Conservation (phyloP, 371 early-diverging fungal genomes). For the Enterospora canceri region DNA sequence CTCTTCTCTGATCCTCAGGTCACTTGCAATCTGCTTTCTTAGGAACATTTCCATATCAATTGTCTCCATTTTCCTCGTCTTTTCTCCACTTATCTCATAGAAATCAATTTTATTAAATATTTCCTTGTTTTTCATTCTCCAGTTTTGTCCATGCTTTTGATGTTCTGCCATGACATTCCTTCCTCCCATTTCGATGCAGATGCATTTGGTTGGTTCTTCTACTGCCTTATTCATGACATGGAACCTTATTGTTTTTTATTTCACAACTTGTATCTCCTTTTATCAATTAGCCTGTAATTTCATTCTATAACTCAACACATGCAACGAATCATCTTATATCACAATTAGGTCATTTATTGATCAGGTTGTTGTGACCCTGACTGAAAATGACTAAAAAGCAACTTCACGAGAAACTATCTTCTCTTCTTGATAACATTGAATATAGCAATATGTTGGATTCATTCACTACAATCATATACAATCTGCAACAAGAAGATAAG, state of each 20-base stretch:
- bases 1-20: slow-evolving; percentile 30
- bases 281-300: background rate
- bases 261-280: background rate
- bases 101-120: background rate
- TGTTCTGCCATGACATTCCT: background rate
- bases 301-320: background rate
- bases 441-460: background rate
- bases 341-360: background rate
- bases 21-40: slow-evolving; percentile 12
- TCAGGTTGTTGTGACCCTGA: background rate
- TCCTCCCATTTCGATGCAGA: slow-evolving; percentile 8
- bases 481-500: background rate
- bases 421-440: background rate
- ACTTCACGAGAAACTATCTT: slow-evolving; percentile 2
- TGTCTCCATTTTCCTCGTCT: background rate
- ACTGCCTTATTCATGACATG: slow-evolving; percentile 28
- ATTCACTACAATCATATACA: background rate
- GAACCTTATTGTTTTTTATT: background rate
- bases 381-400: background rate
- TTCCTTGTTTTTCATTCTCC: background rate
- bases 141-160: background rate
- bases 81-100: slow-evolving; percentile 2
- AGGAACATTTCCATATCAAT: slow-evolving; percentile 11
- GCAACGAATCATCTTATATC: background rate
- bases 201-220: slow-evolving; percentile 32